These are phyloP conservation scores for Eucalyptus curtisii DNA, from an alignment of 345 rosid genomes.

Conservation along the genomic window DNA sequence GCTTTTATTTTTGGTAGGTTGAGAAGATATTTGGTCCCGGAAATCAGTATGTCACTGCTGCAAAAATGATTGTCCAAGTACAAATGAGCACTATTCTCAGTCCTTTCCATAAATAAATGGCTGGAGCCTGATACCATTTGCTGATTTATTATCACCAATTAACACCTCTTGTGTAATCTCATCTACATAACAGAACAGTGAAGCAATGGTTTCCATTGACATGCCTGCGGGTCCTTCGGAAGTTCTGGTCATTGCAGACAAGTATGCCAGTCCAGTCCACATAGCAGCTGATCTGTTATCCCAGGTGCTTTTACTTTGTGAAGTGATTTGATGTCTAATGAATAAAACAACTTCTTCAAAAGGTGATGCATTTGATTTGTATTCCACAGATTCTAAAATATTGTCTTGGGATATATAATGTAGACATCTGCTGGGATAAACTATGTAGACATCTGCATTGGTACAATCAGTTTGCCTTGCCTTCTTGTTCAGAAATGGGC, in stretches of 20 bases:
- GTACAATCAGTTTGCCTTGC: too few relatives aligned
- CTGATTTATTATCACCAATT: not conserved
- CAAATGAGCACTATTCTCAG: not conserved
- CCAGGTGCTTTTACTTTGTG: conserved; percentile 35
- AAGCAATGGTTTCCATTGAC: conserved; percentile 98
- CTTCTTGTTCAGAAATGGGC: too few relatives aligned
- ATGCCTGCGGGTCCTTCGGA: conserved; percentile 99
- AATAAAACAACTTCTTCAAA: too few relatives aligned
- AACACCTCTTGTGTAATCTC: not conserved
- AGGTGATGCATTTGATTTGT: too few relatives aligned
- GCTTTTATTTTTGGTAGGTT: conserved; percentile 28
- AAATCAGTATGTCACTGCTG: conserved; percentile 93
- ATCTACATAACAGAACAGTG: conserved; percentile 59
- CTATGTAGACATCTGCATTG: too few relatives aligned
- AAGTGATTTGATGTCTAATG: not conserved
- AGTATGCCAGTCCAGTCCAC: conserved; percentile 69
- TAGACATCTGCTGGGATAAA: too few relatives aligned
- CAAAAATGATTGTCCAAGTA: conserved; percentile 95
- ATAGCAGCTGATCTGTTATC: conserved; percentile 92
- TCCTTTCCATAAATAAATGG: not conserved
- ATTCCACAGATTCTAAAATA: too few relatives aligned
- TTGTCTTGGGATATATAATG: too few relatives aligned
- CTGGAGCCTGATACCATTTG: not conserved
- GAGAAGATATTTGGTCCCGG: conserved; percentile 95
- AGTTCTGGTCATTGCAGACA: conserved; percentile 87